Evolutionary conservation across 768 basidiomycete species (phyloP).

Genomic region (Russula foetens): DNA sequence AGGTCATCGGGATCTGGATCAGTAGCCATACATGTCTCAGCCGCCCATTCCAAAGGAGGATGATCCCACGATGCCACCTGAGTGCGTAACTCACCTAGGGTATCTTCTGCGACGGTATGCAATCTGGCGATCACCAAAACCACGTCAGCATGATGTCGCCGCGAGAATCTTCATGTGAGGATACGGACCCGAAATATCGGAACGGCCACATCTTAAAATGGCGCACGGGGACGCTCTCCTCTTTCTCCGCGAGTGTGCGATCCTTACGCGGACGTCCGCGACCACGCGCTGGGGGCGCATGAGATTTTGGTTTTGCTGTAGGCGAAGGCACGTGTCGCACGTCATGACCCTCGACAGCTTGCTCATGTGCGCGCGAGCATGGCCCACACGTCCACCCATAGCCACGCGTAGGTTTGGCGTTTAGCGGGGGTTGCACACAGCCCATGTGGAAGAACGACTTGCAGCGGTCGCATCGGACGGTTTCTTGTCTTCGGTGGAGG

Average conservation of each 20-base stretch:
- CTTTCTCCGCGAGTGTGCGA: slow-evolving; percentile 59
- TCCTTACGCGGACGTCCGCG: slow-evolving; percentile 76
- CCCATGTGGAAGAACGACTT: slow-evolving; percentile 92
- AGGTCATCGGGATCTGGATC: slow-evolving; percentile 86
- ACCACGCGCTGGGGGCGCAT: slow-evolving; percentile 63
- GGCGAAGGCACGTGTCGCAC: slow-evolving; percentile 47
- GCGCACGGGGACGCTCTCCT: slow-evolving; percentile 69
- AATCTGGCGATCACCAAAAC: slow-evolving; percentile 39
- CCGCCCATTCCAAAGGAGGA: neutral
- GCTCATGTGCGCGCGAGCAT: slow-evolving; percentile 81
- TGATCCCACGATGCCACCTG: neutral
- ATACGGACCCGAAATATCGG: slow-evolving; percentile 87
- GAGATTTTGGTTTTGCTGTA: slow-evolving; percentile 50
- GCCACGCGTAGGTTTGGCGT: slow-evolving; percentile 87
- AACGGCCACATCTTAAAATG: slow-evolving; percentile 92
- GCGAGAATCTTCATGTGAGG: neutral
- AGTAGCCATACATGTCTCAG: slow-evolving; percentile 1
- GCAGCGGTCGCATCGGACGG: slow-evolving; percentile 86
- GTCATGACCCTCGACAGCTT: slow-evolving; percentile 72
- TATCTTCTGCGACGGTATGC: slow-evolving; percentile 89
- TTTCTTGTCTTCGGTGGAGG: slow-evolving; percentile 50
- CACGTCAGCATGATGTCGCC: slow-evolving; percentile 12
- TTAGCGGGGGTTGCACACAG: slow-evolving; percentile 87
- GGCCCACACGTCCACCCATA: slow-evolving; percentile 98
- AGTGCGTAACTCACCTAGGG: slow-evolving; percentile 52